phyloP scores from a whole-genome alignment of 2,329 filamentous ascomycete species.

The Fusarium verticillioides region DNA sequence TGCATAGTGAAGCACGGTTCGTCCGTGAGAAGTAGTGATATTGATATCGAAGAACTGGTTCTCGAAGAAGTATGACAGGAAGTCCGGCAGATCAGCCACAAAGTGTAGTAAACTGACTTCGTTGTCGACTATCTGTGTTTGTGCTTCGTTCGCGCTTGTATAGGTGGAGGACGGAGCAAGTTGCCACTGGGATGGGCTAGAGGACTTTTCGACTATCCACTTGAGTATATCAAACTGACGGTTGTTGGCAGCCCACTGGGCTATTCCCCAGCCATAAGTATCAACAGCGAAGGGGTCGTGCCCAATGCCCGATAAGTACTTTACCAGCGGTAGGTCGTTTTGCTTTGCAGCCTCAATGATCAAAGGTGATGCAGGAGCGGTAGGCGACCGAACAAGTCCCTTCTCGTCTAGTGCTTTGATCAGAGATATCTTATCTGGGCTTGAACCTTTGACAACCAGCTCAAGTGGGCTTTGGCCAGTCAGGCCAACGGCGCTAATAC shows the following conservation, averaged over 20 bases:
- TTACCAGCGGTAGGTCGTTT: not conserved
- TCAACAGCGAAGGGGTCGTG: not conserved
- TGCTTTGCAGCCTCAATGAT: not conserved
- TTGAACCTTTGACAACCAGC: not conserved
- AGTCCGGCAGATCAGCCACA: not conserved
- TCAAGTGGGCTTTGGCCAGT: not conserved
- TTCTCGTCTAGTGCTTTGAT: not conserved
- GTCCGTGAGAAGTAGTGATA: not conserved
- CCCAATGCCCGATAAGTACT: not conserved
- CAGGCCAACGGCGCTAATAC: accelerated
- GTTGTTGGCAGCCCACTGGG: not conserved
- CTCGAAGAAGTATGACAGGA: not conserved
- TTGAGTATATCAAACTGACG: not conserved
- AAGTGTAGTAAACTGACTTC: not conserved
- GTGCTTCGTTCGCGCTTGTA: not conserved
- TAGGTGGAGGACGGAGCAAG: accelerated
- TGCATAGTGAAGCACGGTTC: slow-evolving; percentile 2
- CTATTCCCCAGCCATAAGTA: not conserved
- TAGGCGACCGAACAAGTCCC: no score
- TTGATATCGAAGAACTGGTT: not conserved
- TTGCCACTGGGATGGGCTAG: not conserved
- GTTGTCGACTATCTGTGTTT: not conserved
- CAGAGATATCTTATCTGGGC: not conserved
- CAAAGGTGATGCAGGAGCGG: accelerated
- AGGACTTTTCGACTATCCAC: not conserved